These are phyloP conservation scores for Skeletonema potamos DNA, from an alignment of 108 stramenopile species.

Conservation along the genomic window DNA sequence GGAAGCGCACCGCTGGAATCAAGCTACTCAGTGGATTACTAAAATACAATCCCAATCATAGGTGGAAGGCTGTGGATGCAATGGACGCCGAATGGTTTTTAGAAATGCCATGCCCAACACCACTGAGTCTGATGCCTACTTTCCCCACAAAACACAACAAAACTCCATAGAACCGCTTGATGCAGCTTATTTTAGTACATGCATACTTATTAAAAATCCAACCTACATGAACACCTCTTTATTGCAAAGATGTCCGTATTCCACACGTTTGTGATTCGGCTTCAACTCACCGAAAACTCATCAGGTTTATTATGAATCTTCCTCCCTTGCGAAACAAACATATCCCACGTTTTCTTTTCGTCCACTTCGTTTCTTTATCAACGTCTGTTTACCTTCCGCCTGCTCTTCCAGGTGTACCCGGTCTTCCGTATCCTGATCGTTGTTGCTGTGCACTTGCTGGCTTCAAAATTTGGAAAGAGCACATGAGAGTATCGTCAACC, in stretches of 20 bases:
- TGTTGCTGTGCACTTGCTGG: conserved; percentile 90
- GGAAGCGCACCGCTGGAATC: conserved; percentile 45
- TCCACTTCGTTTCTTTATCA: neutral
- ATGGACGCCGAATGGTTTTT: conserved; percentile 49
- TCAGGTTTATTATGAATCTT: neutral
- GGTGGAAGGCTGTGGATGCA: conserved; percentile 64
- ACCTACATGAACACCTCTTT: neutral
- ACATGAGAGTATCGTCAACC: conserved; percentile 95
- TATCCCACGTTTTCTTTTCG: neutral
- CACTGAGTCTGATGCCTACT: conserved; percentile 39
- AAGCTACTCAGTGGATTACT: conserved; percentile 52
- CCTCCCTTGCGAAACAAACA: neutral
- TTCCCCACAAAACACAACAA: conserved; percentile 45
- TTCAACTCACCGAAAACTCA: neutral
- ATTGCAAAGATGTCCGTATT: neutral
- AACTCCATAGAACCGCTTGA: neutral
- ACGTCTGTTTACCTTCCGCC: conserved; percentile 53
- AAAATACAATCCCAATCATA: conserved; percentile 48
- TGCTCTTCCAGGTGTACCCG: conserved; percentile 67
- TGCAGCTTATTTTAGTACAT: conserved; percentile 2
- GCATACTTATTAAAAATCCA: conserved; percentile 5
- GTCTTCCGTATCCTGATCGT: conserved; percentile 59
- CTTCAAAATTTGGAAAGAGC: conserved; percentile 95
- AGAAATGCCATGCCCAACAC: conserved; percentile 36
- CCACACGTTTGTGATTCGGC: neutral